Base-by-base conservation (phyloP, 2,329 filamentous ascomycete species). In the Kalmusia sp. region DNA sequence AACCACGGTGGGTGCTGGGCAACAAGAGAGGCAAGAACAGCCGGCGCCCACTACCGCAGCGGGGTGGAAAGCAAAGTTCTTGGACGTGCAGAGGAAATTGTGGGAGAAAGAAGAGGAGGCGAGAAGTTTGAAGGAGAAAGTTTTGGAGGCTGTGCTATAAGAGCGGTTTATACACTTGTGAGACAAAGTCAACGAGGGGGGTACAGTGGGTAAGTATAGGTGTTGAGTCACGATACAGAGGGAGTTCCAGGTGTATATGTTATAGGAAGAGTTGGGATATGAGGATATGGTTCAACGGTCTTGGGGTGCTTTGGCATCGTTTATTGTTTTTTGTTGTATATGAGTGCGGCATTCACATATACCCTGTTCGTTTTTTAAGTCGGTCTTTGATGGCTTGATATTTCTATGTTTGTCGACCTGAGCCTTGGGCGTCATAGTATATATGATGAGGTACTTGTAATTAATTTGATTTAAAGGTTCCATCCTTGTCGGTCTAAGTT, bases 71-170 rank as follows among this genome's bases (percentile, higher is more conserved):
- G 54, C 50, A 0, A 74, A 68, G 58, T 75, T 68, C 47, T 49
- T 70, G 9, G 70, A 73, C 6, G 61, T 64, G 24, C 69, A 75
- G 35, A 63, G 61, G 46, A 68, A 61, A 53, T 45, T 75, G n/a
- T 71, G 63, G 65, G 69, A 73, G 48, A 68, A 49, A 17, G 55
- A 73, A 17, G 70, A 74, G 53, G 71, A 75, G 54, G 63, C 68
- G 12, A 66, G 59, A 44, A 54, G 47, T 12, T 60, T 76, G 45
- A 71, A 67, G 56, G 73, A 76, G 31, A 72, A 63, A 61, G 68
- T 77, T 24, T 59, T 77, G 21, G 74, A 76, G 48, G 73, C 71
- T 22, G 71, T 76, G 28, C 52, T 76, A 52, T 76, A 58, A 35
- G 6, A n/a, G 19, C 11, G 6, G 21, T 11, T 28, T 25, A 7